phyloP scores from a whole-genome alignment of 176 grass and related monocot genomes.

The Oryza coarctata region DNA sequence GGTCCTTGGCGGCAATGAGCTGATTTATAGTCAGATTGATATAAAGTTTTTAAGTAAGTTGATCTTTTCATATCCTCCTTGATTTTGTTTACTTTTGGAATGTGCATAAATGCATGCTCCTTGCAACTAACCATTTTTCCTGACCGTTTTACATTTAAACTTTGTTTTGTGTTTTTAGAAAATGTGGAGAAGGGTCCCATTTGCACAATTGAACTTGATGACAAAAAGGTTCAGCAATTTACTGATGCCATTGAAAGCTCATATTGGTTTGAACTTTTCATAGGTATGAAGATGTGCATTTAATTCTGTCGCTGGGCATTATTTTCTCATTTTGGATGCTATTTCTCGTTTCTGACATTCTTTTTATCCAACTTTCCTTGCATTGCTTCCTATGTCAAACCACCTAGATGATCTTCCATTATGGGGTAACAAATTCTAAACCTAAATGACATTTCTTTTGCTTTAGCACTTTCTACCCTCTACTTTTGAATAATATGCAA shows the following conservation, averaged over 20 bases:
- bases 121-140: slow-evolving; percentile 15
- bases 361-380: slow-evolving; percentile 3
- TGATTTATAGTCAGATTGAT: slow-evolving; percentile 92
- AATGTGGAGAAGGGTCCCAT: slow-evolving; percentile 74
- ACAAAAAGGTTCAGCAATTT: slow-evolving; percentile 79
- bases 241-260: slow-evolving; percentile 83
- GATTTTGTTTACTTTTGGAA: slow-evolving; percentile 29
- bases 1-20: slow-evolving; percentile 97
- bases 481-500: slow-evolving; percentile 32
- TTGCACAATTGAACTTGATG: slow-evolving; percentile 87
- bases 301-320: background rate
- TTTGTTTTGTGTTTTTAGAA: slow-evolving; percentile 43
- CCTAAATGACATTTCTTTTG: slow-evolving; percentile 1
- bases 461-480: slow-evolving; percentile 15
- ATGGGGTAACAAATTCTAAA: slow-evolving; percentile 71
- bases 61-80: slow-evolving; percentile 32
- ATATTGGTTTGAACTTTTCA: slow-evolving; percentile 99
- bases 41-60: slow-evolving; percentile 92
- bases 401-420: slow-evolving; percentile 90
- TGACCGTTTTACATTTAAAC: background rate
- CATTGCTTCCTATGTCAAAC: slow-evolving; percentile 28
- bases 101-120: slow-evolving; percentile 7
- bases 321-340: slow-evolving; percentile 16
- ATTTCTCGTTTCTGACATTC: slow-evolving; percentile 42
- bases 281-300: slow-evolving; percentile 58